A percentile compares a stretch with the other conserved stretches of the same genome.
phyloP scores from a whole-genome alignment of 2,329 filamentous ascomycete species.

The Fusarium coffeatum region DNA sequence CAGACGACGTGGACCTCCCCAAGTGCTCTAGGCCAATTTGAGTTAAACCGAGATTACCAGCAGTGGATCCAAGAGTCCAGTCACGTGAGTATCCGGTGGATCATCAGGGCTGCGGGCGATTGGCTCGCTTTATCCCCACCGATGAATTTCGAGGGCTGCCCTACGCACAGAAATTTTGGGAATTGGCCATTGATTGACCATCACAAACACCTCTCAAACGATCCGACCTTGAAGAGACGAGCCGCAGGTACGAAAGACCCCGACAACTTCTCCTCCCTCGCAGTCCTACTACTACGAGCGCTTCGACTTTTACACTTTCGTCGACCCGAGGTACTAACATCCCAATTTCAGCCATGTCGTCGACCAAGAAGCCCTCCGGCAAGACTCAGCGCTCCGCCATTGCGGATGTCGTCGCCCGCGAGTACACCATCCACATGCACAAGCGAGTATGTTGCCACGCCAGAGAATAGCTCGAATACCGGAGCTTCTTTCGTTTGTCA shows the following conservation, averaged over 20 bases:
- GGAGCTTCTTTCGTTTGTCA: constrained; percentile 14
- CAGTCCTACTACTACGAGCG: constrained; percentile 38
- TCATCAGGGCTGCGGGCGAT: constrained; percentile 42
- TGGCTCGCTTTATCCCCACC: constrained; percentile 51
- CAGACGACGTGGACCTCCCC: constrained; percentile 37
- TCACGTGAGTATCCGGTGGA: constrained; percentile 46
- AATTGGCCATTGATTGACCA: constrained; percentile 50
- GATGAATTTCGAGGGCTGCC: constrained; percentile 54
- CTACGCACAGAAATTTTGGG: constrained; percentile 59
- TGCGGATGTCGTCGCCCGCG: constrained; percentile 97
- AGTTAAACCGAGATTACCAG: constrained; percentile 28
- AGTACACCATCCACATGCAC: constrained; percentile 99
- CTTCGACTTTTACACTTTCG: constrained; percentile 29
- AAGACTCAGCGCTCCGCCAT: constrained; percentile 85
- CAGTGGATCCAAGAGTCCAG: constrained; percentile 2
- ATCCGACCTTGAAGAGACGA: constrained; percentile 56
- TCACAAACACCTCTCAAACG: constrained; percentile 54
- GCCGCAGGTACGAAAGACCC: constrained; percentile 55
- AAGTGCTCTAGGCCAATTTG: constrained; percentile 38
- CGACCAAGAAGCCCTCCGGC: constrained; percentile 56
- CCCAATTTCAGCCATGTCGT: constrained; percentile 56
- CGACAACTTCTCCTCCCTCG: constrained; percentile 40
- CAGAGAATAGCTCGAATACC: constrained; percentile 19
- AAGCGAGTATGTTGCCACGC: constrained; percentile 72
- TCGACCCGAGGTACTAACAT: constrained; percentile 47